phyloP scores from a whole-genome alignment of 306 rosid species.

The Malus domestica region DNA sequence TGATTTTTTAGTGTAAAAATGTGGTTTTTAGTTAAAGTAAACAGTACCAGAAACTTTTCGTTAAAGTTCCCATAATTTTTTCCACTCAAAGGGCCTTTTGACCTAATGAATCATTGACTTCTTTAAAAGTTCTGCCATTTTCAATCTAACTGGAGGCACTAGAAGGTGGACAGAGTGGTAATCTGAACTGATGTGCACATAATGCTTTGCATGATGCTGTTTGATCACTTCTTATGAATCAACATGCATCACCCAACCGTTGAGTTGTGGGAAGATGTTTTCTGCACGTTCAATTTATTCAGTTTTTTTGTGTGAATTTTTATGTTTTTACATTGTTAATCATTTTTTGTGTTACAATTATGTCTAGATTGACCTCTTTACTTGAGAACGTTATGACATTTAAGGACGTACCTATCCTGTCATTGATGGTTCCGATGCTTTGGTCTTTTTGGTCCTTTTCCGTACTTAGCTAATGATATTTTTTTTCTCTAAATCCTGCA shows the following conservation, averaged over 20 bases:
- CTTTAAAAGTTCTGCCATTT: too few relatives aligned
- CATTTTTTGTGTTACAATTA: neutral
- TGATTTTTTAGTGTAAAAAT: too few relatives aligned
- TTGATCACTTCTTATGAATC: neutral
- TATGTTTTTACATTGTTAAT: neutral
- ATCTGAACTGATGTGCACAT: neutral
- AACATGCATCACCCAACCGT: neutral
- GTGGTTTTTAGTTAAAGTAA: too few relatives aligned
- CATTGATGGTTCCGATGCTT: neutral
- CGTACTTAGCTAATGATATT: neutral
- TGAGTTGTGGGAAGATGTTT: neutral
- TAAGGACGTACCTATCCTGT: neutral
- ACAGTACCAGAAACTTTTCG: too few relatives aligned
- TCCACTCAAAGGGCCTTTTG: too few relatives aligned
- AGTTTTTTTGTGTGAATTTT: neutral
- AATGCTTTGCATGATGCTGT: neutral
- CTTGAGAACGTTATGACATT: neutral
- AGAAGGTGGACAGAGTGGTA: neutral
- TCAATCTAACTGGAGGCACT: too few relatives aligned
- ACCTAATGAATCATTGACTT: too few relatives aligned
- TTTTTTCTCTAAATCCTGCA: constrained; percentile 14
- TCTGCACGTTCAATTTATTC: neutral
- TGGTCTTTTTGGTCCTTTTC: neutral
- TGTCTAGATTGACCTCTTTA: neutral
- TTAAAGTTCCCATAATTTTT: too few relatives aligned